phyloP scores from a whole-genome alignment of 2,329 filamentous ascomycete genomes.

The Xylaria hypoxylon region DNA sequence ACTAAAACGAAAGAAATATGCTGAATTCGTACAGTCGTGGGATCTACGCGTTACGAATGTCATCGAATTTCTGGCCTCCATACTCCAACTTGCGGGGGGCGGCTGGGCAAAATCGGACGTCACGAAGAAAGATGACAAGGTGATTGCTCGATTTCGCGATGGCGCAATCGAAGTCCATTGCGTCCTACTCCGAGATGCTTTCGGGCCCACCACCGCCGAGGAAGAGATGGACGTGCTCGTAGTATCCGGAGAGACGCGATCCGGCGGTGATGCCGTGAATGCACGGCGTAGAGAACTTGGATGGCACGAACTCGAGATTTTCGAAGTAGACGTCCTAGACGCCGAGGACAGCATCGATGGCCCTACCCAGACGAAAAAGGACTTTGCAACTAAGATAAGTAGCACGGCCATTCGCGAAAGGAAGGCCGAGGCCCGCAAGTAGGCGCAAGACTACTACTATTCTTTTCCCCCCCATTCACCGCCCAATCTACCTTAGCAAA shows the following conservation, averaged over 20 bases:
- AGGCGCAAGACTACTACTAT: slow-evolving; percentile 2
- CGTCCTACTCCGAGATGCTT: slow-evolving; percentile 87
- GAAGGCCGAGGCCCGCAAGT: slow-evolving; percentile 47
- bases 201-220: slow-evolving; percentile 89
- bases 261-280: slow-evolving; percentile 88
- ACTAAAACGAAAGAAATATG: slow-evolving; percentile 88
- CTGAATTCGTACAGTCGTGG: slow-evolving; percentile 85
- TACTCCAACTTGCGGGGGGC: slow-evolving; percentile 58
- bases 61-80: slow-evolving; percentile 78
- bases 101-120: slow-evolving; percentile 58
- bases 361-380: slow-evolving; percentile 62
- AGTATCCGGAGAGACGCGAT: slow-evolving; percentile 87
- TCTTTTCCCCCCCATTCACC: not conserved
- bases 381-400: slow-evolving; percentile 87
- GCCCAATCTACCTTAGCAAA: slow-evolving; percentile 6
- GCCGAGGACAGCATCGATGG: slow-evolving; percentile 65
- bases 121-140: slow-evolving; percentile 56
- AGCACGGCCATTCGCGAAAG: slow-evolving; percentile 82
- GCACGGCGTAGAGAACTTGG: slow-evolving; percentile 79
- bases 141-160: slow-evolving; percentile 68
- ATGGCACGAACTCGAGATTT: slow-evolving; percentile 81
- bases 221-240: slow-evolving; percentile 82
- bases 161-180: slow-evolving; percentile 76
- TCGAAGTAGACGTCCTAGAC: slow-evolving; percentile 90
- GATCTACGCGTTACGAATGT: slow-evolving; percentile 75